phyloP scores from a whole-genome alignment of 2,329 filamentous ascomycete genomes.

The Juglanconis oblonga region DNA sequence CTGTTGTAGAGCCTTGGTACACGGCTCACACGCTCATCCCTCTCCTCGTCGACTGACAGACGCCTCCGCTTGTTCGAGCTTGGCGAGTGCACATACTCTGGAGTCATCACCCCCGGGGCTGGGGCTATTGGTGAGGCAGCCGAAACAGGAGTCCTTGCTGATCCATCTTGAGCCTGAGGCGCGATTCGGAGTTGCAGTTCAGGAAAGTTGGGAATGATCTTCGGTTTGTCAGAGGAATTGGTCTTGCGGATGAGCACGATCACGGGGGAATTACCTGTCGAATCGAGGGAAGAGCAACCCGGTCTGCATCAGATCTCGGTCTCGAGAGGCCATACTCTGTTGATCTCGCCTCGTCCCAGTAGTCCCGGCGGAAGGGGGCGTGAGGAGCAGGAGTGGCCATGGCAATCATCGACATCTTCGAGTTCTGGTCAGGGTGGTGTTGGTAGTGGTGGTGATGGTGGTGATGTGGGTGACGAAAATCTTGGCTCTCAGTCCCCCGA shows the following conservation, averaged over 20 bases:
- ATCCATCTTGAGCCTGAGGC: conserved; percentile 31
- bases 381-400: conserved; percentile 42
- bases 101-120: conserved; percentile 30
- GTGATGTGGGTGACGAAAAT: conserved; percentile 22
- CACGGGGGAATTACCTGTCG: conserved; percentile 40
- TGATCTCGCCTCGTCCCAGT: conserved; percentile 37
- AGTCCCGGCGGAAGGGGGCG: conserved; percentile 37
- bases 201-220: conserved; percentile 29
- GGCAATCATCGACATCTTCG: conserved; percentile 50
- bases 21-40: conserved; percentile 40
- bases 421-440: conserved; percentile 23
- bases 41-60: conserved; percentile 39
- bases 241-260: background rate
- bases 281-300: conserved; percentile 49
- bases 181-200: conserved; percentile 38
- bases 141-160: conserved; percentile 30
- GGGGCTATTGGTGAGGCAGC: conserved; percentile 33
- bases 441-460: too few relatives aligned
- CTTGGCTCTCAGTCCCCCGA: conserved; percentile 27
- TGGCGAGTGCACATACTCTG: conserved; percentile 50
- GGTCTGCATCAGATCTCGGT: conserved; percentile 36
- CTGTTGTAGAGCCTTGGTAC: conserved; percentile 46
- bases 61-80: conserved; percentile 46
- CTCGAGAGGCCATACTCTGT: conserved; percentile 32
- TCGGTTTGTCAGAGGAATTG: conserved; percentile 32